These are phyloP conservation scores for Pycnococcus provasolii DNA, from an alignment of 139 green algal genomes.

Conservation along the genomic window DNA sequence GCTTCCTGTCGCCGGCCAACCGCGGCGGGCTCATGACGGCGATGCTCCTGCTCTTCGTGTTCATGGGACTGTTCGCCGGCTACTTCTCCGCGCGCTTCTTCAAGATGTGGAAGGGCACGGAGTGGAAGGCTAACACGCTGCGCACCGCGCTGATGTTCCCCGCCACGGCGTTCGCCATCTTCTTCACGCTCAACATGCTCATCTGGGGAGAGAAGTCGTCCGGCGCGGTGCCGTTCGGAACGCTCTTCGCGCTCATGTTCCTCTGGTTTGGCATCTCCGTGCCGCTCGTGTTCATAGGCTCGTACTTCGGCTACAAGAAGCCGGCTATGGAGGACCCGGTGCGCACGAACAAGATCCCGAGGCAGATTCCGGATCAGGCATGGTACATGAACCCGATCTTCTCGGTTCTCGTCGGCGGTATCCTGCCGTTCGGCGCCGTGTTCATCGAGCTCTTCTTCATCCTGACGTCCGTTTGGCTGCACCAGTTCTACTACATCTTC, in stretches of 20 bases:
- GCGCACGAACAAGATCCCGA: conserved; percentile 96
- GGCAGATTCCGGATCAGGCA: conserved; percentile 92
- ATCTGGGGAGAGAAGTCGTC: conserved; percentile 84
- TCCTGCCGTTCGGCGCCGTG: conserved; percentile 96
- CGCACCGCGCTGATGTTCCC: conserved; percentile 86
- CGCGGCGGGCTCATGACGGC: conserved; percentile 94
- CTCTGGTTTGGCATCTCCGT: conserved; percentile 97
- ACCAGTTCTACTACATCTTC: conserved; percentile 93
- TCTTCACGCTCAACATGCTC: conserved; percentile 86
- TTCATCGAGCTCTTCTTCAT: conserved; percentile 99
- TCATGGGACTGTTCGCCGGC: conserved; percentile 89
- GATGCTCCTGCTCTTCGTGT: conserved; percentile 92
- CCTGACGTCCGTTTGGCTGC: conserved; percentile 94
- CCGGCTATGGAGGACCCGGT: conserved; percentile 74
- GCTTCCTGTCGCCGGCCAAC: conserved; percentile 96
- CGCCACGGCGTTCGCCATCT: conserved; percentile 74
- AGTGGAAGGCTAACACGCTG: conserved; percentile 85
- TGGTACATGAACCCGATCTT: conserved; percentile 93
- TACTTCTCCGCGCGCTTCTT: conserved; percentile 87
- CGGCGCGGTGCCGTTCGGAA: conserved; percentile 89
- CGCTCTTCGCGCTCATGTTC: conserved; percentile 88
- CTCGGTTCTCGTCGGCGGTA: conserved; percentile 80
- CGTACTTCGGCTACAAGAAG: conserved; percentile 92
- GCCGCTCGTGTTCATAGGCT: conserved; percentile 87
- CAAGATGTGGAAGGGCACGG: conserved; percentile 74